Conservation (phyloP, 2,329 filamentous ascomycete species). For the Stagonosporopsis chrysanthemi region DNA sequence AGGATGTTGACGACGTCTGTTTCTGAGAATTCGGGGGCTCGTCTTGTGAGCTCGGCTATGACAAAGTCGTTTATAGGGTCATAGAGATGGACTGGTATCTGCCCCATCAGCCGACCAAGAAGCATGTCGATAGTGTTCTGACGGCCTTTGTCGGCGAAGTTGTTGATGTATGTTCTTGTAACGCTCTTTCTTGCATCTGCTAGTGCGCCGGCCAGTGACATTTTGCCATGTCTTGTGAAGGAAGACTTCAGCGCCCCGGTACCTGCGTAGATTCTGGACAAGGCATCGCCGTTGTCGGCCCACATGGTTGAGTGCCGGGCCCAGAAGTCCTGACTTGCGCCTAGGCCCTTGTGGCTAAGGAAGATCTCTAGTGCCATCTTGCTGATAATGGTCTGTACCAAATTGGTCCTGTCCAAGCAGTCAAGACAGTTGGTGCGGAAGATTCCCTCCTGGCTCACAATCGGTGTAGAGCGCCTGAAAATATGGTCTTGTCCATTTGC, state of each 20-base stretch:
- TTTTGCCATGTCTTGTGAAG: slow-evolving; percentile 92
- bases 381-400: slow-evolving; percentile 95
- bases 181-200: slow-evolving; percentile 97
- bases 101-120: slow-evolving; percentile 82
- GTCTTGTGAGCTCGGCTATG: slow-evolving; percentile 73
- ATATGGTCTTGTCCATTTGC: slow-evolving; percentile 52
- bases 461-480: slow-evolving; percentile 63
- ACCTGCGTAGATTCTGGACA: slow-evolving; percentile 95
- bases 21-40: slow-evolving; percentile 75
- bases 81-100: slow-evolving; percentile 82
- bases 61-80: slow-evolving; percentile 96
- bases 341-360: slow-evolving; percentile 73
- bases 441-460: slow-evolving; percentile 92
- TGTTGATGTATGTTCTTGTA: slow-evolving; percentile 94
- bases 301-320: slow-evolving; percentile 90
- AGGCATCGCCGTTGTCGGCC: slow-evolving; percentile 94
- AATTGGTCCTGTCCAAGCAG: slow-evolving; percentile 92
- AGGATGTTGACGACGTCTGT: slow-evolving; percentile 78
- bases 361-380: slow-evolving; percentile 91
- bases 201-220: slow-evolving; percentile 90
- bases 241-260: slow-evolving; percentile 95
- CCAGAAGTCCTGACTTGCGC: slow-evolving; percentile 83
- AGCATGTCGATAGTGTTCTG: slow-evolving; percentile 96
- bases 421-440: slow-evolving; percentile 97
- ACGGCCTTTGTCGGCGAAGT: slow-evolving; percentile 90